Conservation (phyloP, 306 rosid species). For the Mimosa pudica region DNA sequence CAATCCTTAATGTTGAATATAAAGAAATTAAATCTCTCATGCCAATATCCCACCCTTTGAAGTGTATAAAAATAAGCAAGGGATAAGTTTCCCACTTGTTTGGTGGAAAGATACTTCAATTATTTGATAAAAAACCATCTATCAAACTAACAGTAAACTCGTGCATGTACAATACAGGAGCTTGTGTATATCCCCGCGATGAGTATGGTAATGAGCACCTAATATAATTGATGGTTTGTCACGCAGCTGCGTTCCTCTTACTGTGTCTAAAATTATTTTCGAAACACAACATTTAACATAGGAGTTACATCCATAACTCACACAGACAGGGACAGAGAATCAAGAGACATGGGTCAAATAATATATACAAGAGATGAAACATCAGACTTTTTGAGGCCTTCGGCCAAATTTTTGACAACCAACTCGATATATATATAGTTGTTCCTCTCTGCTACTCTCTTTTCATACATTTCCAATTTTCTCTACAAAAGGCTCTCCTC, state of each 20-base stretch:
- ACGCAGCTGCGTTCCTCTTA: neutral
- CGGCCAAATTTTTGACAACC: conserved; percentile 65
- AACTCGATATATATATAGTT: conserved; percentile 16
- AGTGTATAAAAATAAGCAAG: too few relatives aligned
- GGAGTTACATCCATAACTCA: neutral
- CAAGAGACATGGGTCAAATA: neutral
- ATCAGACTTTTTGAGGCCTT: conserved; percentile 60
- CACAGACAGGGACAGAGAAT: neutral
- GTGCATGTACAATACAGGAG: neutral
- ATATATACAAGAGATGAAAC: conserved; percentile 32
- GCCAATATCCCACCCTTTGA: too few relatives aligned
- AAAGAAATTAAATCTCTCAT: too few relatives aligned
- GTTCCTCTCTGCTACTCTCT: conserved; percentile 21
- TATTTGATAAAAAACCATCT: neutral
- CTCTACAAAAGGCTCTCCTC: conserved; percentile 75
- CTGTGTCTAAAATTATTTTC: neutral
- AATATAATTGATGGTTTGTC: neutral
- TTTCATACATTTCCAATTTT: conserved; percentile 47
- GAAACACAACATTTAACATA: neutral
- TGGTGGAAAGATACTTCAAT: too few relatives aligned
- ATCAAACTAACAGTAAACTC: neutral
- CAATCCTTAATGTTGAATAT: too few relatives aligned
- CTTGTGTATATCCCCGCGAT: neutral
- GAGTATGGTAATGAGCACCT: neutral
- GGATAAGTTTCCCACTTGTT: too few relatives aligned